phyloP scores from a whole-genome alignment of 139 green algal genomes.

The Coccomyxa sp. region DNA sequence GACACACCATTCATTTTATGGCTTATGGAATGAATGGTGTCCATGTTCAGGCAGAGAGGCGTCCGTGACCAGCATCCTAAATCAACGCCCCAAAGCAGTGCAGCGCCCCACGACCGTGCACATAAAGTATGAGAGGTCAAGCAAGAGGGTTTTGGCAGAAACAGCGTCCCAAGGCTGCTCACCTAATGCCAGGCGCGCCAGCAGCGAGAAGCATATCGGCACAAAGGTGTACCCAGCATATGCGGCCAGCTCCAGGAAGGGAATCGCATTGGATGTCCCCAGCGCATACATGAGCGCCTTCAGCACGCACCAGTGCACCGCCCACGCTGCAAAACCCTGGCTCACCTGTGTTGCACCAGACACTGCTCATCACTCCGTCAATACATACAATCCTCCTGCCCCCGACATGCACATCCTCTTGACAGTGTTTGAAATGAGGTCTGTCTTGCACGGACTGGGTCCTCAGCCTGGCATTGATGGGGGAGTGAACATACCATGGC shows the following conservation, averaged over 20 bases:
- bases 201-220: conserved; percentile 33
- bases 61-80: too few relatives aligned
- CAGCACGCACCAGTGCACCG: conserved; percentile 59
- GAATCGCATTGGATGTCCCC: conserved; percentile 52
- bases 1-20: too few relatives aligned
- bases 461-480: not conserved
- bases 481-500: conserved; percentile 46
- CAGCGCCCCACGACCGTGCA: too few relatives aligned
- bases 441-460: not conserved
- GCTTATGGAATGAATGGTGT: too few relatives aligned
- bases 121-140: too few relatives aligned
- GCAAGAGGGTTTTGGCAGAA: too few relatives aligned
- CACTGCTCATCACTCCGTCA: not conserved
- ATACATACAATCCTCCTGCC: not conserved
- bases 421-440: not conserved
- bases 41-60: too few relatives aligned
- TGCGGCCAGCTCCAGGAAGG: conserved; percentile 76
- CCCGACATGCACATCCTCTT: not conserved
- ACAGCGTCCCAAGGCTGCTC: not conserved
- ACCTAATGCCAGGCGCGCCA: not conserved
- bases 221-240: conserved; percentile 87
- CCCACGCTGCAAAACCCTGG: conserved; percentile 54
- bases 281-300: conserved; percentile 61
- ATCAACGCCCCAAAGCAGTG: too few relatives aligned
- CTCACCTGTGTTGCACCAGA: conserved; percentile 35